Base-by-base conservation (phyloP, 2,329 filamentous ascomycete genomes). In the Calonectria pseudoturangicola region DNA sequence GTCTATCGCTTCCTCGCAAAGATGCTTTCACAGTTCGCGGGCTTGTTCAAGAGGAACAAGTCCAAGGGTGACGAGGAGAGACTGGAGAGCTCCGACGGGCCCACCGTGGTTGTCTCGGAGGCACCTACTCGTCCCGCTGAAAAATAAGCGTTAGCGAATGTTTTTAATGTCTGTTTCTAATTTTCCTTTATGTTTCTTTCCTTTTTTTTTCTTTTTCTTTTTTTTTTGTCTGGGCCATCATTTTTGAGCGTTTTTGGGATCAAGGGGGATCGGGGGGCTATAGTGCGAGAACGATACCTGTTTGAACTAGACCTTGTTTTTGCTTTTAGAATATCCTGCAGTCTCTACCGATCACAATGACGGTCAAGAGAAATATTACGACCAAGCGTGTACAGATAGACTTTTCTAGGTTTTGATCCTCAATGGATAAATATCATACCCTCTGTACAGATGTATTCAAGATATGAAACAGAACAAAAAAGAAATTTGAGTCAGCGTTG, bases 351-450 rank as follows among this genome's bases (percentile, higher is more conserved):
- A 60, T 39, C 18, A 39, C 4, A 21, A 58, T 39, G 30, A 39
- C 18, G 51, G 51, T 41, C 54, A 16, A 18, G 54, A 60, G 54
- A 60, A 60, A 33, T 25, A 27, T 58, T 41, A 60, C 36, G 54
- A 60, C 54, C 54, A 36, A 60, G 33, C 54, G 39, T 60, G 54
- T 39, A 41, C 54, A 25, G 33, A 60, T 60, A 60, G 33, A 60
- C 25, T 41, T 39, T 58, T n/a, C 33, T 41, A 58, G 5, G 15
- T 13, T 41, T 41, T 21, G n/a, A 60, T 60, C 54, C 54, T 27
- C 30, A 25, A 13, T 15, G 54, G 54, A 60, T 43, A 18, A 25
- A 25, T 25, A 25, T 13, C 9, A 48, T 25, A 13, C 33, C 33
- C 33, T 36, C 33, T 3, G 2, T 13, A 36, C 12, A 36, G 3